These are phyloP conservation scores for Elongisporangium anandrum DNA, from an alignment of 352 stramenopile species.

Conservation along the genomic window DNA sequence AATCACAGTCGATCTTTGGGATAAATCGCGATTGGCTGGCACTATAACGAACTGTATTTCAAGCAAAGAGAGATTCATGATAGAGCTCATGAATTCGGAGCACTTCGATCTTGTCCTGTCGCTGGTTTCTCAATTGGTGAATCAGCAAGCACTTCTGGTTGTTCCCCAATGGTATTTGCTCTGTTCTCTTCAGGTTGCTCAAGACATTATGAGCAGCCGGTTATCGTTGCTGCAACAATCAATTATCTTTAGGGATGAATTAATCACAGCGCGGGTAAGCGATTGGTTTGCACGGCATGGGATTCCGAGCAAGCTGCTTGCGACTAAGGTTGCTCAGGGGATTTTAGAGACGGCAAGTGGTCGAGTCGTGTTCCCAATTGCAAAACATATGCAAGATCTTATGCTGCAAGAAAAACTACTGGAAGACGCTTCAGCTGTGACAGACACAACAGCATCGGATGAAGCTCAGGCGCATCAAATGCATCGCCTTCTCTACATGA, in stretches of 20 bases:
- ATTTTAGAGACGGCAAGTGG: not conserved
- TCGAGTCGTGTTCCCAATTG: not conserved
- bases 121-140: conserved; percentile 45
- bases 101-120: conserved; percentile 26
- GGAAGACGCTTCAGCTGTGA: not conserved
- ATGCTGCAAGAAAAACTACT: not conserved
- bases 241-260: not conserved
- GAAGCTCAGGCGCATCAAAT: not conserved
- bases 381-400: not conserved
- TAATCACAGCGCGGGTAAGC: not conserved
- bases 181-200: conserved; percentile 22
- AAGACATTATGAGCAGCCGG: conserved; percentile 22
- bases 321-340: not conserved
- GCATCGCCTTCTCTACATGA: not conserved
- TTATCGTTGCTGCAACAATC: conserved; percentile 18
- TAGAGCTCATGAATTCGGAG: conserved; percentile 26
- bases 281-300: not conserved
- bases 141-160: conserved; percentile 42
- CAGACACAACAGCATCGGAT: not conserved
- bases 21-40: conserved; percentile 9
- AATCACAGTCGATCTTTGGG: not conserved
- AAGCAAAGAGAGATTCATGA: conserved; percentile 31
- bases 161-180: conserved; percentile 49
- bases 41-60: conserved; percentile 22
- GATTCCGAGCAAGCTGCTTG: not conserved